Percentiles rank a stretch among this genome's conserved stretches.
These are phyloP conservation scores for Cryphonectria nitschkei DNA, from an alignment of 2,329 filamentous ascomycete genomes.

Conservation along the genomic window DNA sequence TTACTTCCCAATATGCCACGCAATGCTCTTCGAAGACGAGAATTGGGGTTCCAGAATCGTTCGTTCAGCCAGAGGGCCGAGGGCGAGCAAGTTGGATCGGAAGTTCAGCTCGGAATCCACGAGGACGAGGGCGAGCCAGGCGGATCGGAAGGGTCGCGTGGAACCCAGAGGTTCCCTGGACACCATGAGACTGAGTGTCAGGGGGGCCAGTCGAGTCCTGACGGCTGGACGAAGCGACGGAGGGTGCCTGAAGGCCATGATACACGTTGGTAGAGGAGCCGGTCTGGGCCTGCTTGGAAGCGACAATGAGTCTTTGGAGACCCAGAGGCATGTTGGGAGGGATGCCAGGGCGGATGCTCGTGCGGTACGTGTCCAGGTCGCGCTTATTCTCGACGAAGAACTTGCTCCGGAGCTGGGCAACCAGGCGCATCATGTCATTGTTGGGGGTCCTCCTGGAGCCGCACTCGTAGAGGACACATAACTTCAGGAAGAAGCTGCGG, in stretches of 20 bases:
- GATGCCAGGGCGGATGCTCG: background rate
- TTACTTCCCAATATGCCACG: too few species aligned
- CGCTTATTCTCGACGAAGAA: background rate
- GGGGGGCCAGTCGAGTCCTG: too few species aligned
- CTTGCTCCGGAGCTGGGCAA: background rate
- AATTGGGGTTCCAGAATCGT: too few species aligned
- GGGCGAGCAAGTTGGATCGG: background rate
- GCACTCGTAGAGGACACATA: constrained; percentile 10
- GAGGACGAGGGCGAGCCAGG: background rate
- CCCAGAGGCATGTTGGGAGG: background rate
- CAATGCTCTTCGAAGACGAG: too few species aligned
- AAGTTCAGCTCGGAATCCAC: background rate
- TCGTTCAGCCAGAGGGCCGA: background rate
- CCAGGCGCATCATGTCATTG: background rate
- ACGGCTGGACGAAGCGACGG: too few species aligned
- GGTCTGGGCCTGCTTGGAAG: too few species aligned
- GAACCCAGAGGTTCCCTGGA: background rate
- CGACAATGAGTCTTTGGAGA: too few species aligned
- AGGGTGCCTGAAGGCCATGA: too few species aligned
- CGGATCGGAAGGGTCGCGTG: background rate
- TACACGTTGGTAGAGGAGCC: too few species aligned
- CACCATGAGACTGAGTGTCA: too few species aligned
- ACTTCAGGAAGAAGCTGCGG: constrained; percentile 22
- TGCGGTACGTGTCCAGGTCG: constrained; percentile 10
- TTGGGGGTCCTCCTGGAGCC: constrained; percentile 5